Percentiles rank a stretch among this genome's conserved stretches.
These are phyloP conservation scores for Ophiostoma sp. DNA, from an alignment of 2,329 filamentous ascomycete genomes.

Conservation along the genomic window DNA sequence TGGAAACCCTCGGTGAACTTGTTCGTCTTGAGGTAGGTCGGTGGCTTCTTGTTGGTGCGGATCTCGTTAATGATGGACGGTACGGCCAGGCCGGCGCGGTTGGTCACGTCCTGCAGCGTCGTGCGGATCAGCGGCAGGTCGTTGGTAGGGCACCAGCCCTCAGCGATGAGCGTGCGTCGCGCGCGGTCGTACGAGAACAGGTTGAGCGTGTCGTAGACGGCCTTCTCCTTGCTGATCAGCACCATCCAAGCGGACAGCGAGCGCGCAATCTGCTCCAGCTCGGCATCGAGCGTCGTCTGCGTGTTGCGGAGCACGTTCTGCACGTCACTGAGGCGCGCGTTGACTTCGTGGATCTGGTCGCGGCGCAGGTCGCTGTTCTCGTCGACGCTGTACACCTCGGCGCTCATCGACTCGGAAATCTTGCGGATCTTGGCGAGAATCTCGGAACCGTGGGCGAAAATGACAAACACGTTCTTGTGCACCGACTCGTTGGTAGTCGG, in stretches of 20 bases:
- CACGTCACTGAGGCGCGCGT: constrained; percentile 86
- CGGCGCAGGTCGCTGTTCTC: constrained; percentile 94
- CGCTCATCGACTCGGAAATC: constrained; percentile 96
- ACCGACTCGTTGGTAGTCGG: constrained; percentile 88
- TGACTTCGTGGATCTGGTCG: constrained; percentile 97
- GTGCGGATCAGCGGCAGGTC: constrained; percentile 86
- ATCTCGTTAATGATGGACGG: constrained; percentile 99
- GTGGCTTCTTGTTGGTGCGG: constrained; percentile 93
- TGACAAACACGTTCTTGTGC: constrained; percentile 95
- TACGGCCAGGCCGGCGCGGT: constrained; percentile 91
- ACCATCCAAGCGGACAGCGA: constrained; percentile 97
- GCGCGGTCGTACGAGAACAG: constrained; percentile 95
- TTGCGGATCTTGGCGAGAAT: constrained; percentile 98
- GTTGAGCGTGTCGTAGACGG: constrained; percentile 93
- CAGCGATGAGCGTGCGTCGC: constrained; percentile 92
- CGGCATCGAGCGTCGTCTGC: constrained; percentile 87
- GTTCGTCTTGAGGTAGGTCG: constrained; percentile 97
- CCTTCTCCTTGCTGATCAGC: constrained; percentile 96
- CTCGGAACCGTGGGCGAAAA: constrained; percentile 97
- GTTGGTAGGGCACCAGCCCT: constrained; percentile 95
- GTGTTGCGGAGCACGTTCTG: constrained; percentile 93
- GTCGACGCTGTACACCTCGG: constrained; percentile 93
- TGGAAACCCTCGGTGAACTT: constrained; percentile 98
- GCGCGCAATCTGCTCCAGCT: constrained; percentile 89
- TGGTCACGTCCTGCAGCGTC: constrained; percentile 94